phyloP scores from a whole-genome alignment of 805 yeast genomes.

The Zygotorulaspora chibaensis region DNA sequence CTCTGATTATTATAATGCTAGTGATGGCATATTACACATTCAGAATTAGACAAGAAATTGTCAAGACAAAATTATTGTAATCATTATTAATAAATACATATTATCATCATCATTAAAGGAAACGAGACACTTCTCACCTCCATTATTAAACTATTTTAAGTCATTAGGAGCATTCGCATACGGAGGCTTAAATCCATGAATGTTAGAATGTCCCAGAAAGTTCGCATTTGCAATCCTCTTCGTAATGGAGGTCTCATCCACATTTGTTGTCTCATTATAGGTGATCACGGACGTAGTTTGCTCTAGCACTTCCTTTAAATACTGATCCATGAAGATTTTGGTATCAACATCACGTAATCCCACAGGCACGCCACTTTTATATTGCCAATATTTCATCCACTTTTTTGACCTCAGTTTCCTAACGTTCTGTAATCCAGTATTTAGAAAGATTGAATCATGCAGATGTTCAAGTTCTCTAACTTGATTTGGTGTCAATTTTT shows the following conservation, averaged over 20 bases:
- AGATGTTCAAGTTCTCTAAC: conserved; percentile 46
- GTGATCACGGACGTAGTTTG: conserved; percentile 30
- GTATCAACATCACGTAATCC: conserved; percentile 30
- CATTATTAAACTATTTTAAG: not conserved
- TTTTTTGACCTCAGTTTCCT: conserved; percentile 41
- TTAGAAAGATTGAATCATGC: conserved; percentile 46
- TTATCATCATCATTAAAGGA: not conserved
- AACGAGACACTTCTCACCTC: not conserved
- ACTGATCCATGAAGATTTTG: conserved; percentile 25
- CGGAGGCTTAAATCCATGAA: conserved; percentile 44
- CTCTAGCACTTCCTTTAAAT: conserved; percentile 32
- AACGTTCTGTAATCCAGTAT: conserved; percentile 41
- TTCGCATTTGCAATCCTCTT: conserved; percentile 48
- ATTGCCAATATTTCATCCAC: conserved; percentile 48
- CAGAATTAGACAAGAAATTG: conserved; percentile 34
- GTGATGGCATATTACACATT: conserved; percentile 36
- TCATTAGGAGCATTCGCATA: conserved; percentile 26
- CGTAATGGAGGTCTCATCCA: conserved; percentile 42
- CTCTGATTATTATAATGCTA: conserved; percentile 28
- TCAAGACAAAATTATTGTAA: conserved; percentile 33
- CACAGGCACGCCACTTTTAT: conserved; percentile 39
- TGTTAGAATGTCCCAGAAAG: conserved; percentile 42
- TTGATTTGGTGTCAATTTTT: conserved; percentile 33
- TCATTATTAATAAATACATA: not conserved
- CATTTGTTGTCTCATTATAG: conserved; percentile 39